Base-by-base conservation (phyloP, 495 filamentous ascomycete species). In the Amorphotheca resinae region DNA sequence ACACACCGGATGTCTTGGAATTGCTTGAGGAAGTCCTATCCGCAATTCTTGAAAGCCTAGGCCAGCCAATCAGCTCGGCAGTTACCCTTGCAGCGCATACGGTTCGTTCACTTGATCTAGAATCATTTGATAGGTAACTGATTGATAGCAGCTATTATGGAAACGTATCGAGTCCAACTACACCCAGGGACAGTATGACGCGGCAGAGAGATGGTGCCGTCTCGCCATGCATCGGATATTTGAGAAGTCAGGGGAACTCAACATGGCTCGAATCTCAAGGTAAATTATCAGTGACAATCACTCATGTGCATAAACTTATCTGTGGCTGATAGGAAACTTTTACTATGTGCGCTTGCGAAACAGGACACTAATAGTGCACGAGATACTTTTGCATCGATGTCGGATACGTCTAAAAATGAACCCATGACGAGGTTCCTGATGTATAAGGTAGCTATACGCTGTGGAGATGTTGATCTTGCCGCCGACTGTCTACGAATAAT, bases 21-120 rank as follows among this genome's bases (percentile, higher is more conserved):
- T 36, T 49, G 21, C 48, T 76, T 11, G 50, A 59, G 11, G 54
- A 56, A 18, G 39, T 75, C 8, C 52, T 73, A 15, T 57, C 66
- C 15, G 48, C 39, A 7, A 42, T 74, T n/a, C 53, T 52, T 8
- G 46, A 46, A 14, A 57, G 54, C 11, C 52, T 66, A 16, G 50
- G 49, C 21, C 63, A 54, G 14, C 49, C 67, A 3, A 46, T 79
- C 35, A 58, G 70, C 31, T 56, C 69, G 9, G 67, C 70, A 33
- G 74, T 79, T 20, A 76, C 81, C 9, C 70, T 84, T 49, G 82
- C 81, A 37, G 74, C 74, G 11, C 76, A 89, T 49, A 79, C 76
- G 49, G 82, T 84, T 60, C 41, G 72, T 57, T 52, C 21, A 17
- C 7, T 43, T 34, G 23, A 7, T 45, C 25, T 41, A 11, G n/a